Evolutionary conservation across 305 asterid species (phyloP).

Genomic region (Withania somnifera): DNA sequence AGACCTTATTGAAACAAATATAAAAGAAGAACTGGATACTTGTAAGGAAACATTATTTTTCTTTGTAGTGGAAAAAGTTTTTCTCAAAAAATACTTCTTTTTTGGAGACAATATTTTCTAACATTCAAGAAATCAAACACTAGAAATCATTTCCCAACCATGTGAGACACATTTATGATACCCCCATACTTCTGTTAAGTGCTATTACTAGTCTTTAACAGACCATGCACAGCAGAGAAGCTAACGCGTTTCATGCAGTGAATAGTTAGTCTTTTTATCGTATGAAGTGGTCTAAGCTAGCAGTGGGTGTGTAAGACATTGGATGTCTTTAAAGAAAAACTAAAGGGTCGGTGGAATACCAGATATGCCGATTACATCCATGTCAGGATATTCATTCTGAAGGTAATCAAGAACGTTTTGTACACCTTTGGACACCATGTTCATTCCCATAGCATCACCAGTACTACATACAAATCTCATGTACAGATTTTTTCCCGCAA

Average conservation of each 20-base stretch:
- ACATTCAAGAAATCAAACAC: not conserved
- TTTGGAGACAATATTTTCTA: not conserved
- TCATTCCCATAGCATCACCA: slow-evolving; percentile 11
- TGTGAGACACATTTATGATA: not conserved
- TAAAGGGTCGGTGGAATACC: not conserved
- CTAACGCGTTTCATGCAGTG: not conserved
- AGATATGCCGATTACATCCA: slow-evolving; percentile 10
- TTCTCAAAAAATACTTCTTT: not conserved
- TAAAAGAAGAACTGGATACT: not conserved
- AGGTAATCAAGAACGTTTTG: slow-evolving; percentile 10
- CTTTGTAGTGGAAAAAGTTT: not conserved
- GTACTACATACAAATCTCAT: slow-evolving; percentile 7
- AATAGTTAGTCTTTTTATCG: not conserved
- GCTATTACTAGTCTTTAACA: not conserved
- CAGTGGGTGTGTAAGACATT: not conserved
- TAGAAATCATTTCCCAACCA: not conserved
- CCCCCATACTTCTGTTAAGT: not conserved
- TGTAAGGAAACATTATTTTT: not conserved
- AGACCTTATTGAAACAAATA: not conserved
- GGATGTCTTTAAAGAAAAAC: not conserved
- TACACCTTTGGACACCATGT: slow-evolving; percentile 9
- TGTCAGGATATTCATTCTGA: slow-evolving; percentile 4
- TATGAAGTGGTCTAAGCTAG: not conserved
- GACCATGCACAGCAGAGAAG: not conserved
- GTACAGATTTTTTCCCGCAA: slow-evolving; percentile 7